Percentiles rank a stretch among this genome's conserved stretches.
phyloP scores from a whole-genome alignment of 2,329 filamentous ascomycete genomes.

The Fusarium praegraminearum region DNA sequence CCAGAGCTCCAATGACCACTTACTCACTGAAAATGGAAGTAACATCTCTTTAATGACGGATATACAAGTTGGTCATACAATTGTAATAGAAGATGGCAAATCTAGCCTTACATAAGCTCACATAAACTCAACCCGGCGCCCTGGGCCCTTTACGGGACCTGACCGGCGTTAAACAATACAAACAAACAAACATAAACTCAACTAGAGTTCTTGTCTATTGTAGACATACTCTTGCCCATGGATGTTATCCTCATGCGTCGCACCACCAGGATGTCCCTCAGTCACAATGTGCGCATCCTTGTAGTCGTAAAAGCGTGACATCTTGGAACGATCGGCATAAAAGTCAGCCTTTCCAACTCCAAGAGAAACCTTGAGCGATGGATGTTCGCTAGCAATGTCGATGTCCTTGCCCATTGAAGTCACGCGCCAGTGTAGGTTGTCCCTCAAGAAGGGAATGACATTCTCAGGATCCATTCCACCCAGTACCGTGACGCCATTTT shows the following conservation, averaged over 20 bases:
- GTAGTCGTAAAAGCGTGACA: constrained; percentile 3
- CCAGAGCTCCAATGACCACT: too few species aligned
- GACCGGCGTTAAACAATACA: too few species aligned
- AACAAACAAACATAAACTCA: too few species aligned
- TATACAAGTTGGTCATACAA: too few species aligned
- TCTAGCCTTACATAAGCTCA: too few species aligned
- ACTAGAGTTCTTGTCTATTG: too few species aligned
- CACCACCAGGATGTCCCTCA: background rate
- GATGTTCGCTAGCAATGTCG: background rate
- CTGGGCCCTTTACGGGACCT: too few species aligned
- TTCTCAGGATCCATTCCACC: background rate
- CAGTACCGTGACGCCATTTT: background rate
- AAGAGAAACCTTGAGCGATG: constrained; percentile 2
- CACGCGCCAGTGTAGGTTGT: constrained; percentile 8
- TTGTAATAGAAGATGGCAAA: too few species aligned
- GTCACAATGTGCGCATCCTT: background rate
- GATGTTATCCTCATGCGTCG: background rate
- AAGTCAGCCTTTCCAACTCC: background rate
- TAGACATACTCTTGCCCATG: background rate
- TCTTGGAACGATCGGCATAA: background rate
- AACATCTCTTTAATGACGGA: too few species aligned
- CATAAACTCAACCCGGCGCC: too few species aligned
- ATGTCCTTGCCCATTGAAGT: background rate
- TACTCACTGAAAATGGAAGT: too few species aligned
- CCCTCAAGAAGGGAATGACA: background rate